Percentiles rank a stretch among this genome's conserved stretches.
These are phyloP conservation scores for Aurantiochytrium sp. DNA, from an alignment of 108 stramenopile genomes.

Conservation along the genomic window DNA sequence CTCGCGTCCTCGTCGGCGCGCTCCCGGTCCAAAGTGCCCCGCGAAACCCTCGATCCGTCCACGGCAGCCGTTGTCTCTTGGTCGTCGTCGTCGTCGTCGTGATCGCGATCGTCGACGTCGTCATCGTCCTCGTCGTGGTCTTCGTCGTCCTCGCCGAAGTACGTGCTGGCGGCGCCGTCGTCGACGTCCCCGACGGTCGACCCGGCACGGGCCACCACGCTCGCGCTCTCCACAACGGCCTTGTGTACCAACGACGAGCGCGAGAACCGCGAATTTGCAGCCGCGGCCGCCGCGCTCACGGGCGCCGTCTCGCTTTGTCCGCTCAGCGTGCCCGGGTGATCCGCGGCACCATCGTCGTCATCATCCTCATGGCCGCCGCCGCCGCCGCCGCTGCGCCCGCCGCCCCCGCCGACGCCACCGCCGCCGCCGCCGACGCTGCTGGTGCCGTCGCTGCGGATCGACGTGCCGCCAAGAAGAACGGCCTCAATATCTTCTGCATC, in stretches of 20 bases:
- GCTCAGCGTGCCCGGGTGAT: no score
- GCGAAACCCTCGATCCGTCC: neutral
- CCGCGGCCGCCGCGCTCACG: neutral
- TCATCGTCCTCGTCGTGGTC: neutral
- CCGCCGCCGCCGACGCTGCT: neutral
- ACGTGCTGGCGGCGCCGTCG: neutral
- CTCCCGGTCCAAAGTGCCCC: neutral
- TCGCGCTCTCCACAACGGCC: neutral
- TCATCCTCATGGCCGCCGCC: neutral
- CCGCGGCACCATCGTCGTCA: neutral
- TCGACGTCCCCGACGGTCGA: neutral
- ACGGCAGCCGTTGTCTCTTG: neutral
- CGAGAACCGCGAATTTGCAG: neutral
- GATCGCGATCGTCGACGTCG: neutral
- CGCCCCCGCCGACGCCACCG: neutral
- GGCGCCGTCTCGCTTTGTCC: neutral
- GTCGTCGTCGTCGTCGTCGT: neutral
- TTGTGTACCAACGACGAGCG: neutral
- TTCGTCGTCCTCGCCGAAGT: neutral
- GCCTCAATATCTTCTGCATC: neutral
- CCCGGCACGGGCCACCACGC: neutral
- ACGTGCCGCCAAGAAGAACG: neutral
- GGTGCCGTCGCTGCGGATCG: neutral
- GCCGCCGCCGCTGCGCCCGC: neutral
- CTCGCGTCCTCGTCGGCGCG: neutral